Evolutionary conservation across 129 eudicot species (phyloP).

Genomic region (Scalesia atractyloides): DNA sequence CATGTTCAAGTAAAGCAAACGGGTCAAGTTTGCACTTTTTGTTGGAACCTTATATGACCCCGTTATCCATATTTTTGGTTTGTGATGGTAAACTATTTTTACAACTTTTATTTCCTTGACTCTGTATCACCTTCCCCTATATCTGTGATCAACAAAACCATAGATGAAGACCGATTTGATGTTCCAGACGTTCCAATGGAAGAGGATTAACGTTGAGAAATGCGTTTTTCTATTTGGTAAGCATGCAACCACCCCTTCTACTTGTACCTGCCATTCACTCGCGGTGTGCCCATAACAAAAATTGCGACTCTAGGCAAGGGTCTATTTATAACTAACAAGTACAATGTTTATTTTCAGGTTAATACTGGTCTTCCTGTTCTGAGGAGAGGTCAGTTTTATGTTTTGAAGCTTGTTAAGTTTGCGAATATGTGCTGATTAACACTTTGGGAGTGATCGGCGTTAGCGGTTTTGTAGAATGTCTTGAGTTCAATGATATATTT

Average conservation of each 20-base stretch:
- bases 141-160: constrained; percentile 60
- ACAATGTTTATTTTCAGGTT: not conserved
- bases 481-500: not conserved
- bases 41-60: too few relatives aligned
- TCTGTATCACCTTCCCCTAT: constrained; percentile 57
- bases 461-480: constrained; percentile 19
- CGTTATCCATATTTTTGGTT: too few relatives aligned
- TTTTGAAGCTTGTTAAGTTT: not conserved
- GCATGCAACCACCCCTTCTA: too few relatives aligned
- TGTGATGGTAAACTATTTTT: not conserved
- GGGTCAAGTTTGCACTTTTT: too few relatives aligned
- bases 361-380: not conserved
- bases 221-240: not conserved
- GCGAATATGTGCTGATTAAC: too few relatives aligned
- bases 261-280: too few relatives aligned
- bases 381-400: not conserved
- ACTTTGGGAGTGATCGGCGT: not conserved
- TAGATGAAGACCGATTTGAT: constrained; percentile 86
- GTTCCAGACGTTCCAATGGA: constrained; percentile 31
- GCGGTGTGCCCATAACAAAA: too few relatives aligned
- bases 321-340: not conserved
- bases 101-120: constrained; percentile 45
- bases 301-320: too few relatives aligned
- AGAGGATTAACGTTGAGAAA: constrained; percentile 5
- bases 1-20: not conserved